Evolutionary conservation across 768 basidiomycete genomes (phyloP).

Genomic region (Boletus tomentosulus): DNA sequence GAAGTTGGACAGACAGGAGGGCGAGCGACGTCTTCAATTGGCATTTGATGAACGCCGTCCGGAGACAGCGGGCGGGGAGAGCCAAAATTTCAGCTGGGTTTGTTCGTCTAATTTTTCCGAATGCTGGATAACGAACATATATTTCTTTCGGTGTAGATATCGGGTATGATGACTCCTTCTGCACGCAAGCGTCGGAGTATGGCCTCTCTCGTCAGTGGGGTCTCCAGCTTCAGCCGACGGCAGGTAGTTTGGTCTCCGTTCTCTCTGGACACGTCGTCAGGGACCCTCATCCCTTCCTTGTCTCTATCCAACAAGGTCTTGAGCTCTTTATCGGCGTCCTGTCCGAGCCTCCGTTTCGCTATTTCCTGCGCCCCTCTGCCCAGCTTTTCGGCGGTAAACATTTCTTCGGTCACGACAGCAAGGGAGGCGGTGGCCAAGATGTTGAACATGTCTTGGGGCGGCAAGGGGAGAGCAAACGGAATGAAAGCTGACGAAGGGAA

Average conservation of each 20-base stretch:
- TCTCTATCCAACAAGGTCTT: slow-evolving; percentile 59
- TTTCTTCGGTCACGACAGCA: slow-evolving; percentile 43
- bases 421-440: slow-evolving; percentile 41
- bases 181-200: slow-evolving; percentile 49
- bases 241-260: slow-evolving; percentile 62
- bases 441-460: slow-evolving; percentile 17
- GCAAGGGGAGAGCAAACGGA: slow-evolving; percentile 14
- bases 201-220: slow-evolving; percentile 78
- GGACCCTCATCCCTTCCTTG: slow-evolving; percentile 59
- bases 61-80: slow-evolving; percentile 66
- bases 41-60: slow-evolving; percentile 80
- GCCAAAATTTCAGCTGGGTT: slow-evolving; percentile 87
- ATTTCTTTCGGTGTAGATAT: slow-evolving; percentile 42
- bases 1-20: slow-evolving; percentile 89
- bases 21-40: slow-evolving; percentile 86
- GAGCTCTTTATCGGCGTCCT: slow-evolving; percentile 59
- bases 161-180: slow-evolving; percentile 57
- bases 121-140: neutral
- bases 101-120: slow-evolving; percentile 20
- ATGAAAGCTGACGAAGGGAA: slow-evolving; percentile 16
- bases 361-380: slow-evolving; percentile 79
- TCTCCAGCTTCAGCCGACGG: slow-evolving; percentile 48
- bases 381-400: slow-evolving; percentile 64
- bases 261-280: slow-evolving; percentile 75
- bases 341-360: slow-evolving; percentile 57